phyloP scores from a whole-genome alignment of 1,284 basidiomycete genomes.

The Cerrena zonata region DNA sequence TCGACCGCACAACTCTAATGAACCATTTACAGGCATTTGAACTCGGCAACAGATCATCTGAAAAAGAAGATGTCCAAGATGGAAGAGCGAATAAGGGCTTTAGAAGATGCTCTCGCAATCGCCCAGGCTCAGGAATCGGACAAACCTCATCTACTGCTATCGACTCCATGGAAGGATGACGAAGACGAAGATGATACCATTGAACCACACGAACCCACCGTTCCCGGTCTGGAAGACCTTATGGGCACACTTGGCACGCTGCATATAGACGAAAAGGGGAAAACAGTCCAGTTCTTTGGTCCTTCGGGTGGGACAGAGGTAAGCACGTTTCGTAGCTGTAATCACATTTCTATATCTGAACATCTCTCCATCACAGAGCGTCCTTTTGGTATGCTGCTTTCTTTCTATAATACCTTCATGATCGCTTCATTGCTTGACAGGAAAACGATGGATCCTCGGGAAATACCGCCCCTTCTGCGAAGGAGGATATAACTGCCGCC shows the following conservation, averaged over 20 bases:
- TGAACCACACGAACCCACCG: background rate
- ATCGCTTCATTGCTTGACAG: background rate
- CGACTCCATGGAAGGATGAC: slow-evolving; percentile 6
- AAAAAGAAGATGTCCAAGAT: slow-evolving; percentile 13
- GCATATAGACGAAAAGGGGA: slow-evolving; percentile 15
- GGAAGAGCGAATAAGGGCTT: slow-evolving; percentile 16
- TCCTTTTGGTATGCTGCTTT: slow-evolving; percentile 12
- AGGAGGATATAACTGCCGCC: slow-evolving; percentile 5
- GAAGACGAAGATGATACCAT: slow-evolving; percentile 1
- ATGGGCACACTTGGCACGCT: slow-evolving; percentile 14
- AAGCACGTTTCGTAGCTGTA: background rate
- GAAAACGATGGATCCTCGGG: background rate
- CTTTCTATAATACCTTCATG: background rate
- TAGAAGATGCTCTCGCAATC: slow-evolving; percentile 16
- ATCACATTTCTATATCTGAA: background rate
- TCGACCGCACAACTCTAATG: background rate
- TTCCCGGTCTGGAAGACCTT: slow-evolving; percentile 4
- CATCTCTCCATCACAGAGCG: slow-evolving; percentile 8
- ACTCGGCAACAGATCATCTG: slow-evolving; percentile 15
- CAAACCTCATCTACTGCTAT: slow-evolving; percentile 13
- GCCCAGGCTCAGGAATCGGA: slow-evolving; percentile 11
- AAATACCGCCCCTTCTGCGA: background rate
- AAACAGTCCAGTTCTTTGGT: slow-evolving; percentile 14
- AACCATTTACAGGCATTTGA: slow-evolving; percentile 10
- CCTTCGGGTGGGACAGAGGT: slow-evolving; percentile 17